Evolutionary conservation across 129 eudicot genomes (phyloP).

Genomic region (carrot (Daucus carota)): DNA sequence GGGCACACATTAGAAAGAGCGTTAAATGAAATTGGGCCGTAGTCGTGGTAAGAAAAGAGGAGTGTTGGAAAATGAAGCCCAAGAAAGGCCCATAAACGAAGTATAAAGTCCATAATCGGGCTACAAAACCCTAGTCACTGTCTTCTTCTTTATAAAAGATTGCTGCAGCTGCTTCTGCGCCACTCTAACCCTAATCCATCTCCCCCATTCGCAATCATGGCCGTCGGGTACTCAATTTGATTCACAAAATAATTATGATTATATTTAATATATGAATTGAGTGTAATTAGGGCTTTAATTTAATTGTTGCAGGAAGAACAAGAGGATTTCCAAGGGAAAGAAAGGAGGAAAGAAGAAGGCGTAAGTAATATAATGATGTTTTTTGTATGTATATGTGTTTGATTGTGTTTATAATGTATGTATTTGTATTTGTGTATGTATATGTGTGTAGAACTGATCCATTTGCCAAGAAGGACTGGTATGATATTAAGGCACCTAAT

Average conservation of each 20-base stretch:
- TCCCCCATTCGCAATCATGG: not conserved
- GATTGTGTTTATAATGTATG: not conserved
- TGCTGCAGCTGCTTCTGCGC: not conserved
- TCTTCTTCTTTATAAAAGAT: too few species aligned
- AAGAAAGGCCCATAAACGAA: too few species aligned
- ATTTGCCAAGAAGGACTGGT: slow-evolving; percentile 21
- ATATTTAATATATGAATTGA: not conserved
- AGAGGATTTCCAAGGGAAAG: slow-evolving; percentile 12
- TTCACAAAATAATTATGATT: not conserved
- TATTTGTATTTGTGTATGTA: not conserved
- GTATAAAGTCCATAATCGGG: too few species aligned
- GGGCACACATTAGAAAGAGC: too few species aligned
- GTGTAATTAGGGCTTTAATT: not conserved
- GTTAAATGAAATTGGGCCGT: too few species aligned
- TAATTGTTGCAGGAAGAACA: not conserved
- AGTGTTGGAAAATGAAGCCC: too few species aligned
- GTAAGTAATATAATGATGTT: not conserved
- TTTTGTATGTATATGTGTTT: not conserved
- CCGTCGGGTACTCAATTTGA: not conserved
- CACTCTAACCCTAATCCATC: not conserved
- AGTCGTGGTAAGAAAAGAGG: too few species aligned
- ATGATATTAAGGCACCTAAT: slow-evolving; percentile 14
- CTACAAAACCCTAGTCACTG: too few species aligned
- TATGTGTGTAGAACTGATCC: slow-evolving; percentile 11
- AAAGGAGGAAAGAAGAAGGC: slow-evolving; percentile 9